A percentile compares a stretch with the other conserved stretches of the same genome.
Evolutionary conservation across 2,329 filamentous ascomycete species (phyloP).

Genomic region (Talaromyces sp.): DNA sequence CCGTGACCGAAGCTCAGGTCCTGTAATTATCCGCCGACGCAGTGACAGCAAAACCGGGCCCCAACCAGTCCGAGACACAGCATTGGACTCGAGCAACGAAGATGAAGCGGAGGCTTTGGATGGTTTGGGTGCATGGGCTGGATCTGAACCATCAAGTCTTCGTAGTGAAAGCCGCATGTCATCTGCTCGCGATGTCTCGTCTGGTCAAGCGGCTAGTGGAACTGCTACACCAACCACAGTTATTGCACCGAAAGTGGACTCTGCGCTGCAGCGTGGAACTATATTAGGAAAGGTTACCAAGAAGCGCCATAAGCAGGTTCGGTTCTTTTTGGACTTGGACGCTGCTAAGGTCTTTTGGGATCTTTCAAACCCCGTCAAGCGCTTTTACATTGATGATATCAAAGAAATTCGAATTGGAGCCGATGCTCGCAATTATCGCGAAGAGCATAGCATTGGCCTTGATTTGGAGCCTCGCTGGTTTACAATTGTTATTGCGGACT

Average conservation of each 20-base stretch:
- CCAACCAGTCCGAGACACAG: constrained; percentile 54
- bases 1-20: constrained; percentile 85
- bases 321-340: constrained; percentile 78
- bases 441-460: constrained; percentile 74
- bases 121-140: constrained; percentile 44
- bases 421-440: constrained; percentile 85
- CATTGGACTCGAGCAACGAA: constrained; percentile 44
- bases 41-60: constrained; percentile 84
- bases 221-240: constrained; percentile 31
- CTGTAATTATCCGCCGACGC: constrained; percentile 80
- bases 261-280: constrained; percentile 76
- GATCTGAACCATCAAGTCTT: constrained; percentile 43
- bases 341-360: constrained; percentile 90
- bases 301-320: constrained; percentile 73
- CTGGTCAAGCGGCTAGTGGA: constrained; percentile 11
- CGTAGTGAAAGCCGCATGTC: constrained; percentile 41
- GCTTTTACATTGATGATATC: constrained; percentile 93
- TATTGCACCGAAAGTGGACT: constrained; percentile 71
- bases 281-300: constrained; percentile 81
- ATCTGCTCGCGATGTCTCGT: constrained; percentile 37
- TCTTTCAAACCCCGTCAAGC: constrained; percentile 73
- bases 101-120: constrained; percentile 50
- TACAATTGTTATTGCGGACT: constrained; percentile 82
- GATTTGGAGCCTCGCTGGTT: constrained; percentile 76
- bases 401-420: constrained; percentile 82